These are phyloP conservation scores for Luffa aegyptiaca DNA, from an alignment of 306 rosid genomes.

Conservation along the genomic window DNA sequence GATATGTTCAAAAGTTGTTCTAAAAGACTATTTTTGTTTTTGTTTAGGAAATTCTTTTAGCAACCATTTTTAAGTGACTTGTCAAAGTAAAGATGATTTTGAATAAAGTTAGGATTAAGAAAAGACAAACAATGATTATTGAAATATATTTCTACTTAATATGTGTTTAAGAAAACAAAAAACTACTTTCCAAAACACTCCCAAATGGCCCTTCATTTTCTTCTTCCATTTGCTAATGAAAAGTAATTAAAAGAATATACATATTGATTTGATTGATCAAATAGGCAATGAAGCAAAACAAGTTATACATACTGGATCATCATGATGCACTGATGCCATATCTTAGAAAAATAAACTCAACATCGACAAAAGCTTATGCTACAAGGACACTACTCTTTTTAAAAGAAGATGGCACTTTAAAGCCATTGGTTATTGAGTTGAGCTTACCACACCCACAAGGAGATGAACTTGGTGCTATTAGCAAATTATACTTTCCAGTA, in stretches of 20 bases:
- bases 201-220: no score
- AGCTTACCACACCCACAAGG: constrained; percentile 59
- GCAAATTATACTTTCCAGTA: constrained; percentile 49
- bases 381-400: constrained; percentile 61
- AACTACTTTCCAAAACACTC: no score
- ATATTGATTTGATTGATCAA: not conserved
- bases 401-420: constrained; percentile 53
- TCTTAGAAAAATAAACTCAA: constrained; percentile 51
- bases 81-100: no score
- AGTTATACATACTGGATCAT: constrained; percentile 62
- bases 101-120: no score
- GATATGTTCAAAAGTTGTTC: not conserved
- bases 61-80: no score
- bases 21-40: not conserved
- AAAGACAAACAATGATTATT: no score
- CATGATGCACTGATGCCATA: constrained; percentile 72
- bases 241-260: not conserved
- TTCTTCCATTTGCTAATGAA: not conserved
- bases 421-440: constrained; percentile 69
- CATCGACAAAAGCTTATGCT: constrained; percentile 54
- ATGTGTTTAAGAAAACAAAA: no score
- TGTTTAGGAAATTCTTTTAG: no score
- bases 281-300: constrained; percentile 50
- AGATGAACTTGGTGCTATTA: constrained; percentile 45
- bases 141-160: no score